Evolutionary conservation across 2,329 filamentous ascomycete species (phyloP).

Genomic region (Elsinoe arachidis): DNA sequence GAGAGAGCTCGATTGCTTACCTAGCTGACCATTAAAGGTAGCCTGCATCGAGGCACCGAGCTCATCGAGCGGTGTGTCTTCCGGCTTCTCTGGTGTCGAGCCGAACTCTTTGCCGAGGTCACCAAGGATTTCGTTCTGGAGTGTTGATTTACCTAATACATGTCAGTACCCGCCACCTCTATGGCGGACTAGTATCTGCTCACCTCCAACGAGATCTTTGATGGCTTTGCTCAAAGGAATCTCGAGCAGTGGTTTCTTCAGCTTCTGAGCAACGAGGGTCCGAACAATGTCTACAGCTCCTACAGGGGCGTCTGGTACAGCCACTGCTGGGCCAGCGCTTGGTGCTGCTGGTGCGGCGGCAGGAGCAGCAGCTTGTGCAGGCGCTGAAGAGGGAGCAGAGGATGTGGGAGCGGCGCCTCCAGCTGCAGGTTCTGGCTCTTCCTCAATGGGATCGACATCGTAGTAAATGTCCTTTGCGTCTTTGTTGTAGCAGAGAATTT

Average conservation of each 20-base stretch:
- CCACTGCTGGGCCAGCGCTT: conserved; percentile 74
- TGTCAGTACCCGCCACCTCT: neutral
- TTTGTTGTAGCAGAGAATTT: conserved; percentile 99
- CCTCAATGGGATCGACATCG: conserved; percentile 88
- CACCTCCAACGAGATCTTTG: conserved; percentile 95
- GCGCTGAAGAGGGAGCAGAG: conserved; percentile 36
- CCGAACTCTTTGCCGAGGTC: conserved; percentile 98
- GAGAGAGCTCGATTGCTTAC: conserved; percentile 89
- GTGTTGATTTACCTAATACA: conserved; percentile 77
- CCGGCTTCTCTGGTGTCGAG: conserved; percentile 94
- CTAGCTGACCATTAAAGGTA: conserved; percentile 97
- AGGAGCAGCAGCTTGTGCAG: conserved; percentile 47
- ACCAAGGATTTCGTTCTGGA: conserved; percentile 97
- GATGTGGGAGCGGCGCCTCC: conserved; percentile 39
- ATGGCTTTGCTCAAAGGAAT: conserved; percentile 93
- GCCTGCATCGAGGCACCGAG: conserved; percentile 91
- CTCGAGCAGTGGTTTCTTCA: conserved; percentile 87
- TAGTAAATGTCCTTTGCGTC: conserved; percentile 99
- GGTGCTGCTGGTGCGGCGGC: conserved; percentile 51
- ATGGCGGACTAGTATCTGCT: conserved; percentile 27
- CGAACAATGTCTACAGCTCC: conserved; percentile 84
- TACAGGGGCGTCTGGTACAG: conserved; percentile 78
- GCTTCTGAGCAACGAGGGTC: conserved; percentile 85
- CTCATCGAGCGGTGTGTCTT: conserved; percentile 94
- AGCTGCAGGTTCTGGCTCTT: conserved; percentile 57